Conservation (phyloP, 176 grass and related monocot species). For the Zoysia pacifica region DNA sequence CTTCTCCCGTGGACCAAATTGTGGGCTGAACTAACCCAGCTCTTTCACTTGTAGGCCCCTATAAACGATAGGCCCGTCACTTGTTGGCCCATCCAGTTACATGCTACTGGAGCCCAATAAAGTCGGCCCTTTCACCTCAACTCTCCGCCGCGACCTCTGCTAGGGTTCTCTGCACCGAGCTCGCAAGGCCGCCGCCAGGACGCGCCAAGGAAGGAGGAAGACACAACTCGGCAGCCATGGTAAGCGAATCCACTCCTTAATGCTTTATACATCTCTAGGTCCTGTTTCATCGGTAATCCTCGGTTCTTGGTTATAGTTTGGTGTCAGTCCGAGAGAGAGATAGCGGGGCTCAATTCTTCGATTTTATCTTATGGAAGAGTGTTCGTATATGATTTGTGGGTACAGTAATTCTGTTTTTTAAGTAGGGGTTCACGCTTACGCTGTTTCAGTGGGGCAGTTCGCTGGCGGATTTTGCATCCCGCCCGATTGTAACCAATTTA, state of each 20-base stretch:
- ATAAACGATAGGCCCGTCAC: background rate
- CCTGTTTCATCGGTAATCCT: background rate
- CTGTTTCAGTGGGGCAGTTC: background rate
- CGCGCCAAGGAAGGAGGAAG: constrained; percentile 4
- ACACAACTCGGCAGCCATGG: constrained; percentile 4
- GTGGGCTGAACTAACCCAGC: too few species aligned
- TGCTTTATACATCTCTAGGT: background rate
- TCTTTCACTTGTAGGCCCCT: too few species aligned
- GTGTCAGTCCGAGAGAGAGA: background rate
- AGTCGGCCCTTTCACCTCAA: background rate
- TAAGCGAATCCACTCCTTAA: background rate
- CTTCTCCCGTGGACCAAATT: too few species aligned
- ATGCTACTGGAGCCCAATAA: background rate
- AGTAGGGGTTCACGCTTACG: background rate
- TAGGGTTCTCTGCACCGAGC: constrained; percentile 10
- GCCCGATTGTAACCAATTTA: background rate
- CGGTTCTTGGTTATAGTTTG: background rate
- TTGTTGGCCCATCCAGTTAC: background rate
- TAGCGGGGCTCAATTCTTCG: background rate
- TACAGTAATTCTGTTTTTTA: background rate
- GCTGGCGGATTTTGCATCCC: background rate
- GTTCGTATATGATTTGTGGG: background rate
- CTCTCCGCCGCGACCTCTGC: background rate
- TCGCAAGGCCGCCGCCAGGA: background rate
- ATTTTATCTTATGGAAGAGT: background rate